Conservation (phyloP, 331 rosid genomes). For the Pyracantha coccinea region DNA sequence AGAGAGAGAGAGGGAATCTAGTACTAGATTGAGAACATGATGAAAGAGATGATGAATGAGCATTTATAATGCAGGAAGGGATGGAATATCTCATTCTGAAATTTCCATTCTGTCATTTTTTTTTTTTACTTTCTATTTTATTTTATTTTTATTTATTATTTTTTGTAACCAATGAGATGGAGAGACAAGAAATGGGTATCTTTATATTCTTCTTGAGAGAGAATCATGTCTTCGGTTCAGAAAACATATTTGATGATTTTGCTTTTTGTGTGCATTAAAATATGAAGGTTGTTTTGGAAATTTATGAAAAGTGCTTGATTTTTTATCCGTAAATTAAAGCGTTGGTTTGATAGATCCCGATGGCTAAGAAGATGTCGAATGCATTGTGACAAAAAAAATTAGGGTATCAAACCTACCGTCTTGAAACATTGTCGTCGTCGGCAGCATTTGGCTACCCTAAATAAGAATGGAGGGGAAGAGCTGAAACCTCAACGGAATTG, state of each 20-base stretch:
- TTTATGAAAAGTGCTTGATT: conserved; percentile 20
- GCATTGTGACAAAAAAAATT: conserved; percentile 49
- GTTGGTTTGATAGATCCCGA: conserved; percentile 36
- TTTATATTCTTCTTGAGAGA: conserved; percentile 31
- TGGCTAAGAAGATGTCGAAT: conserved; percentile 52
- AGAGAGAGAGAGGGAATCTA: background rate
- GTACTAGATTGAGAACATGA: background rate
- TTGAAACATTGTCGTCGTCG: background rate
- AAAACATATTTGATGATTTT: conserved; percentile 32
- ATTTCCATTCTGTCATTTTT: conserved; percentile 33
- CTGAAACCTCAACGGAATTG: background rate
- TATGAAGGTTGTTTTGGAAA: conserved; percentile 21
- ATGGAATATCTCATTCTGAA: conserved; percentile 15
- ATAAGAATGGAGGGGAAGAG: too few species aligned
- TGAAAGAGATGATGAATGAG: conserved; percentile 16
- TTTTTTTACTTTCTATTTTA: background rate
- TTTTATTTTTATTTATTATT: too few species aligned
- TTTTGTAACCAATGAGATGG: too few species aligned
- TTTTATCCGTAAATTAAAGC: too few species aligned
- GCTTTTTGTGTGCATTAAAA: background rate
- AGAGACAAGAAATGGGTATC: conserved; percentile 46
- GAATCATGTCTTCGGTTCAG: conserved; percentile 29
- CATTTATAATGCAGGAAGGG: conserved; percentile 11
- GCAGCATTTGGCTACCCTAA: conserved; percentile 3
- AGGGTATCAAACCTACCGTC: conserved; percentile 71